These are phyloP conservation scores for Colletotrichum phormii DNA, from an alignment of 2,329 filamentous ascomycete genomes.

Conservation along the genomic window DNA sequence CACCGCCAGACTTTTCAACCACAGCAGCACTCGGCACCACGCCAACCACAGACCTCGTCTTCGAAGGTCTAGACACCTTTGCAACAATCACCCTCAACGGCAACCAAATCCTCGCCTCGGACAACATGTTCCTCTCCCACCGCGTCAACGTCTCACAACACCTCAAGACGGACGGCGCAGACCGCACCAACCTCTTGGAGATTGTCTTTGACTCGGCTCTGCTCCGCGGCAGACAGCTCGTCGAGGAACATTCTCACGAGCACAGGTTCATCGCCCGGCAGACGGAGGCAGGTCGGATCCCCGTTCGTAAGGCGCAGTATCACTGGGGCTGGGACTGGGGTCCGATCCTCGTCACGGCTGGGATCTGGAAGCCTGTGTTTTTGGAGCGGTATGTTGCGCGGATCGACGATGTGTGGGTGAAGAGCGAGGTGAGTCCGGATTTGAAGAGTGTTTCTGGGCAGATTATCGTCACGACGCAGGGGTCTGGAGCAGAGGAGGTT, in stretches of 20 bases:
- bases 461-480: conserved; percentile 51
- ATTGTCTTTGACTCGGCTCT: conserved; percentile 69
- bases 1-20: conserved; percentile 26
- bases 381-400: conserved; percentile 72
- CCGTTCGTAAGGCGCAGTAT: conserved; percentile 73
- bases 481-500: conserved; percentile 42
- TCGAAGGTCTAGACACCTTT: conserved; percentile 74
- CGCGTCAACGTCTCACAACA: conserved; percentile 61
- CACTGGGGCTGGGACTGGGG: conserved; percentile 82
- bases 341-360: conserved; percentile 70
- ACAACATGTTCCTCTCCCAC: conserved; percentile 74
- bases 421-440: conserved; percentile 50
- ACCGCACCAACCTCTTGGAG: conserved; percentile 58
- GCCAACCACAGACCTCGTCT: conserved; percentile 60
- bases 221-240: conserved; percentile 62
- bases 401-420: conserved; percentile 67
- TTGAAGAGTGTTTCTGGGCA: conserved; percentile 51
- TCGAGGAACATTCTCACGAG: conserved; percentile 63
- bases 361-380: conserved; percentile 74
- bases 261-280: conserved; percentile 65
- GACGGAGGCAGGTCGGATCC: conserved; percentile 53
- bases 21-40: neutral
- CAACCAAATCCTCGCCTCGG: conserved; percentile 61
- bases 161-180: conserved; percentile 48
- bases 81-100: conserved; percentile 69